Percentiles rank a stretch among this genome's conserved stretches.
These are phyloP conservation scores for Tephrocybe sp. DNA, from an alignment of 768 basidiomycete genomes.

Conservation along the genomic window DNA sequence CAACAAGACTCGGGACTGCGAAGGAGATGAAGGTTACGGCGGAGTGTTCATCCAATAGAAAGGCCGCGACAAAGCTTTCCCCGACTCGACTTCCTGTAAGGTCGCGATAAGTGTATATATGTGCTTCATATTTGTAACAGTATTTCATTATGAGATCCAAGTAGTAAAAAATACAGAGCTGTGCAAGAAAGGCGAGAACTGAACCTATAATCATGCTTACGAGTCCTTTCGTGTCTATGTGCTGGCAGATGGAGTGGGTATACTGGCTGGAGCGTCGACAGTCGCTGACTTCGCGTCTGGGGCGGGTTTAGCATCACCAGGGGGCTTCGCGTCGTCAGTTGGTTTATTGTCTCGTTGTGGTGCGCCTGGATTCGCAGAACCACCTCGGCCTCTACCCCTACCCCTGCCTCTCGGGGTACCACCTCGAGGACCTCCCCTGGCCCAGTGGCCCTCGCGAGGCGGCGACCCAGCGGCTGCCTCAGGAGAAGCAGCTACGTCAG, in stretches of 20 bases:
- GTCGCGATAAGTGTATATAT: constrained; percentile 1
- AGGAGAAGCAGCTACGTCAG: constrained; percentile 1
- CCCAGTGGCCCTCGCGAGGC: constrained; percentile 20
- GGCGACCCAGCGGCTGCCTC: not conserved
- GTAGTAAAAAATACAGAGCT: constrained; percentile 9
- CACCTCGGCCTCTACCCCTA: constrained; percentile 37
- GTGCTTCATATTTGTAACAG: too few relatives aligned
- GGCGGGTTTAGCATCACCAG: too few relatives aligned
- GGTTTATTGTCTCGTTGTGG: constrained; percentile 2
- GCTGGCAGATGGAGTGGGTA: constrained; percentile 8
- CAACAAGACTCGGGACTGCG: constrained; percentile 1
- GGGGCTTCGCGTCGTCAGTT: not conserved
- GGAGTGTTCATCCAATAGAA: not conserved
- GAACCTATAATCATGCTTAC: constrained; percentile 4
- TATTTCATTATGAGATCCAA: constrained; percentile 6
- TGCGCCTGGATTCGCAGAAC: constrained; percentile 8
- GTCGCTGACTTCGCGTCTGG: too few relatives aligned
- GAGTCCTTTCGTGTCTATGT: constrained; percentile 2
- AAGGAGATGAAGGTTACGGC: not conserved
- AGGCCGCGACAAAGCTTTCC: not conserved
- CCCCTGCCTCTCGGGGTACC: constrained; percentile 26
- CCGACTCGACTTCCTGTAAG: constrained; percentile 12
- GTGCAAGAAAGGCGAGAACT: not conserved
- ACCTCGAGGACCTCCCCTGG: constrained; percentile 30
- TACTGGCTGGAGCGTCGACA: not conserved